Conservation (phyloP, 1,139 yeast species). For the Starmera stellimalicola region DNA sequence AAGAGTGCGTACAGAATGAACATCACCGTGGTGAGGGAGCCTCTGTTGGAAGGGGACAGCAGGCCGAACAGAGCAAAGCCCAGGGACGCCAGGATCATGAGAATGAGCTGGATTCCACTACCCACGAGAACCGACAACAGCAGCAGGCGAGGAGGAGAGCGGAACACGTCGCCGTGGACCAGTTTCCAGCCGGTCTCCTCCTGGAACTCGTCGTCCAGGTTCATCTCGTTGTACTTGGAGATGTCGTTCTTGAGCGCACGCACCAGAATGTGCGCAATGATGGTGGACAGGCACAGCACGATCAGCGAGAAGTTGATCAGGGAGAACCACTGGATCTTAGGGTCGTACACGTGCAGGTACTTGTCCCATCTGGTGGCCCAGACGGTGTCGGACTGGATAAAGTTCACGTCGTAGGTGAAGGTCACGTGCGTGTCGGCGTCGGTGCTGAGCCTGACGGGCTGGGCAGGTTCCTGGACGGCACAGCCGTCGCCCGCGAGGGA, state of each 20-base stretch:
- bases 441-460: conserved; percentile 35
- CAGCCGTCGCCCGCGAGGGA: conserved; percentile 43
- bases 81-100: conserved; percentile 69
- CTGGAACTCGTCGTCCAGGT: conserved; percentile 66
- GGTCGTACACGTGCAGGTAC: conserved; percentile 83
- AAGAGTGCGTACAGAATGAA: conserved; percentile 72
- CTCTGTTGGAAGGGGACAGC: conserved; percentile 90
- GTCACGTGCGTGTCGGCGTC: conserved; percentile 34
- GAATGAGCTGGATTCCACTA: conserved; percentile 75
- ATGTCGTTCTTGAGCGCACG: conserved; percentile 82
- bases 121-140: conserved; percentile 76
- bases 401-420: conserved; percentile 57
- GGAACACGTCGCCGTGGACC: conserved; percentile 90
- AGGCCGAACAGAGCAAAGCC: conserved; percentile 83
- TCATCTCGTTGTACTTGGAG: conserved; percentile 80
- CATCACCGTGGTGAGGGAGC: conserved; percentile 85
- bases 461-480: conserved; percentile 21
- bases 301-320: conserved; percentile 75
- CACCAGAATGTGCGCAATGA: conserved; percentile 71
- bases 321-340: conserved; percentile 94
- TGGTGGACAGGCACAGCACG: conserved; percentile 66
- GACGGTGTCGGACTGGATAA: conserved; percentile 58
- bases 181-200: conserved; percentile 98
- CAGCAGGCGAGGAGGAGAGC: conserved; percentile 70
- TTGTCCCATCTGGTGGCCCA: conserved; percentile 99